Percentiles rank a stretch among this genome's conserved stretches.
Evolutionary conservation across 2,329 filamentous ascomycete species (phyloP).

Genomic region (Penicillium crustosum): DNA sequence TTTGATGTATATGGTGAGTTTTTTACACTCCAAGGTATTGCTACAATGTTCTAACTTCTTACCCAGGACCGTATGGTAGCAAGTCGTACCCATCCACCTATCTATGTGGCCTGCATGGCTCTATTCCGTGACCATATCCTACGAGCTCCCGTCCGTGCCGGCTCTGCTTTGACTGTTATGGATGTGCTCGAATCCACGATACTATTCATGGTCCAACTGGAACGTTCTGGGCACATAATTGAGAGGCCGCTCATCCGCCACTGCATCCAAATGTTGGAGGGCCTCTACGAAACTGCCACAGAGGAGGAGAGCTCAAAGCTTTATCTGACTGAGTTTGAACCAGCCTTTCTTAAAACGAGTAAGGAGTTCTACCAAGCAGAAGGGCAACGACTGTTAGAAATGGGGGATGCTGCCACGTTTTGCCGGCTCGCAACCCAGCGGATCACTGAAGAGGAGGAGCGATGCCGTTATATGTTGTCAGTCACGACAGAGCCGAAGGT

Average conservation of each 20-base stretch:
- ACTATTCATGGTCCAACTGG: slow-evolving; percentile 88
- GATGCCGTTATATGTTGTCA: slow-evolving; percentile 80
- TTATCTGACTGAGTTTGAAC: slow-evolving; percentile 81
- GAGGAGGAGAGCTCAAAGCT: slow-evolving; percentile 78
- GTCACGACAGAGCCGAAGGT: slow-evolving; percentile 71
- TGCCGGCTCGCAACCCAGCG: slow-evolving; percentile 72
- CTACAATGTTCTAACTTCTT: slow-evolving; percentile 2
- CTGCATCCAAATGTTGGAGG: slow-evolving; percentile 85
- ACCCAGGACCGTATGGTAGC: slow-evolving; percentile 76
- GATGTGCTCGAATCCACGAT: slow-evolving; percentile 78
- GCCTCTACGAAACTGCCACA: slow-evolving; percentile 76
- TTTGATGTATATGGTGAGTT: slow-evolving; percentile 82
- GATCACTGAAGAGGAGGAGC: slow-evolving; percentile 75
- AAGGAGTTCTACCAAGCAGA: slow-evolving; percentile 72
- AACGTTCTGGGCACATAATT: slow-evolving; percentile 84
- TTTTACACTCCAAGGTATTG: neutral
- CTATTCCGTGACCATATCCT: slow-evolving; percentile 87
- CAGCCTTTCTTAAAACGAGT: slow-evolving; percentile 70
- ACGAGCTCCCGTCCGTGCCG: slow-evolving; percentile 53
- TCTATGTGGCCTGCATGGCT: slow-evolving; percentile 81
- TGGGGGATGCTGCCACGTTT: slow-evolving; percentile 79
- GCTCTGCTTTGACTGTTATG: slow-evolving; percentile 56
- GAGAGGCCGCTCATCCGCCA: slow-evolving; percentile 79
- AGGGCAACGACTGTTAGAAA: slow-evolving; percentile 69
- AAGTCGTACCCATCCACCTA: slow-evolving; percentile 71